Evolutionary conservation across 2,329 filamentous ascomycete species (phyloP).

Genomic region (Phaeosphaeriaceae sp.): DNA sequence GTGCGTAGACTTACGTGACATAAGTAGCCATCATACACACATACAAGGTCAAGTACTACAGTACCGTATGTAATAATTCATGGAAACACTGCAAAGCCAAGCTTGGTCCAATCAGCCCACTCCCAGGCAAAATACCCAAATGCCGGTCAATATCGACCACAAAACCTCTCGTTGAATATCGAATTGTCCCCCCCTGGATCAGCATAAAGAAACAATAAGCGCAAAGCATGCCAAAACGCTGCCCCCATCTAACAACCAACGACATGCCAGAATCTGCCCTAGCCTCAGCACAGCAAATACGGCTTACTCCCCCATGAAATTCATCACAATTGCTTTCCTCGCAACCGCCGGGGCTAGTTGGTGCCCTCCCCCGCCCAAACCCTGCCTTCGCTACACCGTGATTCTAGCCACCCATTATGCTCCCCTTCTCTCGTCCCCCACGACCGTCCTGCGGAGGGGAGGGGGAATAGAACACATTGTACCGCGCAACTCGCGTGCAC

Average conservation of each 20-base stretch:
- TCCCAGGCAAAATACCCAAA: slow-evolving; percentile 23
- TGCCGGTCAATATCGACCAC: slow-evolving; percentile 28
- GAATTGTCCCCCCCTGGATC: slow-evolving; percentile 9
- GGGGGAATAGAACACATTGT: no score
- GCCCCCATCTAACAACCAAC: no score
- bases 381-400: slow-evolving; percentile 33
- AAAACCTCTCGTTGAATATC: slow-evolving; percentile 16
- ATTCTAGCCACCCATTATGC: slow-evolving; percentile 30
- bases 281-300: slow-evolving; percentile 19
- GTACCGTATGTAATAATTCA: no score
- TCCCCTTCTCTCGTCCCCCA: slow-evolving; percentile 17
- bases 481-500: slow-evolving; percentile 18
- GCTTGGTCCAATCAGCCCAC: no score
- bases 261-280: slow-evolving; percentile 22
- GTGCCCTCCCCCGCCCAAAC: no score
- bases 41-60: no score
- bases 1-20: no score
- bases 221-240: slow-evolving; percentile 11
- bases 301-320: slow-evolving; percentile 15
- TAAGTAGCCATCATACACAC: no score
- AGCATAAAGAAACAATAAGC: slow-evolving; percentile 26
- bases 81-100: no score
- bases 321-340: slow-evolving; percentile 27
- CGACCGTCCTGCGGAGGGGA: slow-evolving; percentile 18
- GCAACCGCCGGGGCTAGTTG: slow-evolving; percentile 44